These are phyloP conservation scores for Perilla frutescens DNA, from an alignment of 257 asterid species.

Conservation along the genomic window DNA sequence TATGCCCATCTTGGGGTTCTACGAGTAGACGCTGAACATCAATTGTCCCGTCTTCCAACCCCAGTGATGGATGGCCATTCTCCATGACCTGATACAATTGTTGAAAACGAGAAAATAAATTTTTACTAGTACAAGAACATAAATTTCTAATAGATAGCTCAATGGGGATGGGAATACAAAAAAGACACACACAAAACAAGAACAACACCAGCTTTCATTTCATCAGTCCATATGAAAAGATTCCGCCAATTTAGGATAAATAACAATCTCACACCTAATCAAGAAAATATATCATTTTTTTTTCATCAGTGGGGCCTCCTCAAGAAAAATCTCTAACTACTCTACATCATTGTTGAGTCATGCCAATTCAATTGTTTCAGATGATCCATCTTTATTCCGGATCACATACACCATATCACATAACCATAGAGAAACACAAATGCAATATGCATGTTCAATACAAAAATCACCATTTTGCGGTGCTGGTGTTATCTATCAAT, in stretches of 20 bases:
- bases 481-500: background rate
- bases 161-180: background rate
- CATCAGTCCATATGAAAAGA: background rate
- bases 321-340: background rate
- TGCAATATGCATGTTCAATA: background rate
- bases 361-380: background rate
- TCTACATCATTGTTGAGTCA: constrained; percentile 1
- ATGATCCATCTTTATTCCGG: background rate
- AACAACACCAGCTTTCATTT: background rate
- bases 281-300: background rate
- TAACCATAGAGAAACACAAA: background rate
- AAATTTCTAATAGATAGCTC: background rate
- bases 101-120: background rate
- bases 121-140: background rate
- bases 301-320: background rate
- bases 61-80: constrained; percentile 51
- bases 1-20: constrained; percentile 68
- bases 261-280: background rate
- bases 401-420: background rate
- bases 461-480: background rate
- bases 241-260: background rate
- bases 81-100: constrained; percentile 58
- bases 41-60: constrained; percentile 61
- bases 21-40: constrained; percentile 61
- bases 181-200: background rate